Evolutionary conservation across 164 flowering plant species (phyloP).

Genomic region (Piper betle): DNA sequence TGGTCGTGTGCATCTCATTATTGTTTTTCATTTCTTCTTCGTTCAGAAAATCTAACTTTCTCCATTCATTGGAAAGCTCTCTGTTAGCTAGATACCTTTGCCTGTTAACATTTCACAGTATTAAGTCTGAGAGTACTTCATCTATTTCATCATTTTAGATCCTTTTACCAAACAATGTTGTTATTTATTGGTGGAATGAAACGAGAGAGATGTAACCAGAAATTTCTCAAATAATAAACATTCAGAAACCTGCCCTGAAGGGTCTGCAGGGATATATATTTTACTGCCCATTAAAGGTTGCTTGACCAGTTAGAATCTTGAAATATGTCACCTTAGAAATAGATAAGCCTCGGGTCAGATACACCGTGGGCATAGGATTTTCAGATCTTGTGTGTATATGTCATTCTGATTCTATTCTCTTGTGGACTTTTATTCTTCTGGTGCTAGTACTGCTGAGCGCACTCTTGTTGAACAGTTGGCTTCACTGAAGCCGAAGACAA

Average conservation of each 20-base stretch:
- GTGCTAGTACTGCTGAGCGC: conserved; percentile 44
- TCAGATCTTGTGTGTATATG: background rate
- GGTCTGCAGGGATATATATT: background rate
- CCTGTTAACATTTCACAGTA: no score
- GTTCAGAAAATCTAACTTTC: background rate
- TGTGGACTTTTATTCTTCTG: background rate
- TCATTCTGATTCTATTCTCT: background rate
- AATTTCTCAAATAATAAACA: no score
- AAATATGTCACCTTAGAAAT: background rate
- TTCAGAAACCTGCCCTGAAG: background rate
- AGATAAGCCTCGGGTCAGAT: background rate
- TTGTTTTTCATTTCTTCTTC: background rate
- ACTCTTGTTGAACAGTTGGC: conserved; percentile 48
- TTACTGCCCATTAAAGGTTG: no score
- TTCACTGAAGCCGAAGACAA: conserved; percentile 30
- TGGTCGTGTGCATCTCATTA: background rate
- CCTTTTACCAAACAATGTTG: background rate
- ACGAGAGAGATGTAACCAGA: no score
- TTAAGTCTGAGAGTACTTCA: no score
- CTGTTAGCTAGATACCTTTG: background rate
- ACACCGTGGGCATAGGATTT: background rate
- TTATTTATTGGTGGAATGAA: background rate
- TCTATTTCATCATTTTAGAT: no score
- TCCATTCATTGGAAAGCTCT: background rate
- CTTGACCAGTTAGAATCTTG: no score